Percentiles rank a stretch among this genome's conserved stretches.
phyloP scores from a whole-genome alignment of 139 green algal species.

The Closterium sp. region DNA sequence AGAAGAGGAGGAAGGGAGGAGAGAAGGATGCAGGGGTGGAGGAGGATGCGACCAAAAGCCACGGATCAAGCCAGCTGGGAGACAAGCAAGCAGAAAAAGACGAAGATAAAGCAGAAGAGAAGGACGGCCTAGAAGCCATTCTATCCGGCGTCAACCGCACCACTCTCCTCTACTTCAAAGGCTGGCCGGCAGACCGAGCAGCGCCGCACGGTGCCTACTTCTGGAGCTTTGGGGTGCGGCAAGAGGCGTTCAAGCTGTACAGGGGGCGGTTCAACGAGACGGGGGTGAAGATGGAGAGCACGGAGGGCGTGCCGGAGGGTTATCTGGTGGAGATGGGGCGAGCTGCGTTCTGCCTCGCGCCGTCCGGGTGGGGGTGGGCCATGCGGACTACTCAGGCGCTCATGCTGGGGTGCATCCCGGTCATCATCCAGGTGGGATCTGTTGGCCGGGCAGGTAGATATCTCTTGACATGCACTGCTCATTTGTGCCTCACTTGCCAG shows the following conservation, averaged over 20 bases:
- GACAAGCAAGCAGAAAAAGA: not conserved
- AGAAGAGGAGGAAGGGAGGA: not conserved
- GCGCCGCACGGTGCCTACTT: not conserved
- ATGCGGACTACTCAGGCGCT: constrained; percentile 12
- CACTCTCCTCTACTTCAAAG: constrained; percentile 29
- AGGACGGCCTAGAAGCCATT: not conserved
- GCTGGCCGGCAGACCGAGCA: not conserved
- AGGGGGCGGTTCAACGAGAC: constrained; percentile 5
- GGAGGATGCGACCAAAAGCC: too few species aligned
- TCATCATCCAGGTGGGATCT: constrained; percentile 47
- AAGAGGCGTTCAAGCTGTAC: constrained; percentile 50
- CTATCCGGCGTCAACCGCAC: not conserved
- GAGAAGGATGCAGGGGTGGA: not conserved
- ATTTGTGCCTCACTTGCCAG: not conserved
- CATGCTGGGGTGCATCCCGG: constrained; percentile 54
- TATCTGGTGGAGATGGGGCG: constrained; percentile 14
- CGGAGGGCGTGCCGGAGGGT: not conserved
- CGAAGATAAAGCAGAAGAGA: not conserved
- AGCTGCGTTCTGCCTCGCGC: constrained; percentile 51
- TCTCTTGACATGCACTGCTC: not conserved
- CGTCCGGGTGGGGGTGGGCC: constrained; percentile 48
- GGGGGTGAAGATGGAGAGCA: not conserved
- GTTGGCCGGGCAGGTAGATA: not conserved
- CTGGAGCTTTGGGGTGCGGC: constrained; percentile 53
- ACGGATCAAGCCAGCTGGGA: too few species aligned